phyloP scores from a whole-genome alignment of 352 stramenopile species.

The Aphanomyces invadans region DNA sequence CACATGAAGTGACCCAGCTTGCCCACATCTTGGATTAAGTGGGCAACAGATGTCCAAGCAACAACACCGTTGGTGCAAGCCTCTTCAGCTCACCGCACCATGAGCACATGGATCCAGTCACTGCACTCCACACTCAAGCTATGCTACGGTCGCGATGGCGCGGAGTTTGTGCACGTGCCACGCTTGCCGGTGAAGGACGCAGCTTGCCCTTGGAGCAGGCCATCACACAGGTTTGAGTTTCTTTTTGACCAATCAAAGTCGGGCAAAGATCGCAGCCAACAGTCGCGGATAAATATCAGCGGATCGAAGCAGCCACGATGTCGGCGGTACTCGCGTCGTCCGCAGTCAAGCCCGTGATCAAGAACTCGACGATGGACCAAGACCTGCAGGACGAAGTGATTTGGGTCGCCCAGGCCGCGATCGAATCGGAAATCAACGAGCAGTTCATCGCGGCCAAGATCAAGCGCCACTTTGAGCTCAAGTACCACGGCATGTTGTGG shows the following conservation, averaged over 20 bases:
- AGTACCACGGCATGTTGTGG: conserved; percentile 87
- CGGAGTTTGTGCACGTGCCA: too few species aligned
- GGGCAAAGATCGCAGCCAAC: neutral
- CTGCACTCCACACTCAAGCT: too few species aligned
- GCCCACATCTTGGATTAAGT: too few species aligned
- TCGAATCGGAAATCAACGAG: conserved; percentile 73
- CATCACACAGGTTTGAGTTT: too few species aligned
- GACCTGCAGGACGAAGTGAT: conserved; percentile 82
- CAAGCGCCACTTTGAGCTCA: conserved; percentile 89
- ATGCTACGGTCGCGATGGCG: too few species aligned
- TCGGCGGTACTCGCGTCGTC: neutral
- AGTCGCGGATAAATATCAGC: neutral
- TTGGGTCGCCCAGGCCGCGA: conserved; percentile 61
- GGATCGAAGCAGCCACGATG: neutral
- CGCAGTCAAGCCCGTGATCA: conserved; percentile 72
- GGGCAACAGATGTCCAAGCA: too few species aligned
- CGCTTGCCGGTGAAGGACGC: too few species aligned
- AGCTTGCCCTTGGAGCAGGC: too few species aligned
- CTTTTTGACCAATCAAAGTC: neutral
- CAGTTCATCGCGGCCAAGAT: conserved; percentile 88
- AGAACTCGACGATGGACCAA: conserved; percentile 82
- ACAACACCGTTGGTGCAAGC: too few species aligned
- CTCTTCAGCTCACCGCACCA: too few species aligned
- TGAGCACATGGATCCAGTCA: too few species aligned
- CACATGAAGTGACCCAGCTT: too few species aligned